These are phyloP conservation scores for Heliocybe sulcata DNA, from an alignment of 1,284 basidiomycete species.

Conservation along the genomic window DNA sequence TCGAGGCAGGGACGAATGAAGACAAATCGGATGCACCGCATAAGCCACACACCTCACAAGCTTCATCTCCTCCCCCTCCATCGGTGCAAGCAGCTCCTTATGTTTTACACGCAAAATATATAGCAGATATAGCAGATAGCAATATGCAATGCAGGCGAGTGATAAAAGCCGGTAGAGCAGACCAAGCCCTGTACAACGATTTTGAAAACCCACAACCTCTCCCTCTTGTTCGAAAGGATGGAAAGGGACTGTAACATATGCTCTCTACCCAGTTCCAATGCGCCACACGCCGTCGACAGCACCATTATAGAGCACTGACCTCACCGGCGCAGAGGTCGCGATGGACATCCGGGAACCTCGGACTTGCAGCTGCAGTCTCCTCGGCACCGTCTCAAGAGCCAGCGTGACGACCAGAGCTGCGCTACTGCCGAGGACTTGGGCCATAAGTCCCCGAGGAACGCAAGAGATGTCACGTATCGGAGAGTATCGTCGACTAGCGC, in stretches of 20 bases:
- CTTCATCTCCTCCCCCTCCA: no score
- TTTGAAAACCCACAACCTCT: slow-evolving; percentile 30
- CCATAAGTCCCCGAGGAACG: slow-evolving; percentile 72
- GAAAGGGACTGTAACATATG: slow-evolving; percentile 58
- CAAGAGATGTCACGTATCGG: slow-evolving; percentile 76
- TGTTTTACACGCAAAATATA: neutral
- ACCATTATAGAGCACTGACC: slow-evolving; percentile 87
- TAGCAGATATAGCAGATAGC: no score
- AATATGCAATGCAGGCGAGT: slow-evolving; percentile 52
- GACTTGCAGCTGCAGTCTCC: slow-evolving; percentile 86
- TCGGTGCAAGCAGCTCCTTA: no score
- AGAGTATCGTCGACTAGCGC: slow-evolving; percentile 83
- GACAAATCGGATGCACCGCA: no score
- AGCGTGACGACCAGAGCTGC: slow-evolving; percentile 76
- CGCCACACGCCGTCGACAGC: slow-evolving; percentile 90
- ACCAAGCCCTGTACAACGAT: slow-evolving; percentile 56
- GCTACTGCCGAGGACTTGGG: slow-evolving; percentile 78
- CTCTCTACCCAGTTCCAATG: slow-evolving; percentile 89
- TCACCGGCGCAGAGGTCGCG: slow-evolving; percentile 79
- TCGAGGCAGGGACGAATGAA: no score
- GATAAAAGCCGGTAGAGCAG: slow-evolving; percentile 92
- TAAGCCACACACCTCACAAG: no score
- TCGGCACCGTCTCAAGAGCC: slow-evolving; percentile 91
- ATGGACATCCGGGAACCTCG: slow-evolving; percentile 59
- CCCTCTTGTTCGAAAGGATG: slow-evolving; percentile 16